Base-by-base conservation (phyloP, 2,329 filamentous ascomycete genomes). In the Elsinoe necatrix region DNA sequence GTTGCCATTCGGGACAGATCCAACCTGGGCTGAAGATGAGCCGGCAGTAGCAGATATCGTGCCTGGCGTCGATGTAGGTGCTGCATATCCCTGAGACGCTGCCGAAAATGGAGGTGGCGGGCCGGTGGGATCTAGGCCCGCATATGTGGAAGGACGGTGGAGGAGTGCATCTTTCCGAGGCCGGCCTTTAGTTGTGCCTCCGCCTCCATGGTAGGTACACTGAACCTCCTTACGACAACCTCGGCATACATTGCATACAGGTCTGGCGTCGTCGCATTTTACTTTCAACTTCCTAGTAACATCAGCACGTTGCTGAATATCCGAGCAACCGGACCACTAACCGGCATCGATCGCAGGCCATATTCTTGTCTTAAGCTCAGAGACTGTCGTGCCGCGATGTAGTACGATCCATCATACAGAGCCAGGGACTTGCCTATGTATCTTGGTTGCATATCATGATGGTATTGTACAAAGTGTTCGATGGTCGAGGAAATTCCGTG, bases 271-370 rank as follows among this genome's bases (percentile, higher is more conserved):
- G 42, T 56, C 31, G 41, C 54, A 56, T 31, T 37, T 56, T 2
- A 47, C 29, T 18, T 41, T 47, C 54, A 42, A n/a, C 14, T 27
- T 20, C 9, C 54, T 56, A 18, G 7, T 8, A 14, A 5, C 16
- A 20, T 37, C 18, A 54, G 21, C 18, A 25, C 20, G 1, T 2
- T 14, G 34, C 16, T 8, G 20, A 23, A 25, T 12, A 18, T 21
- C 11, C 18, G 21, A 18, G 14, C 7, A n/a, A n/a, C n/a, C n/a
- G 25, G 35, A 23, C 5, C 9, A 18, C 20, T 8, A 2, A 37
- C 54, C 54, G 39, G 21, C 54, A 56, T 31, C 54, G 23, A 23
- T 56, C 54, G 42, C 54, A 56, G 16, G 54, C 54, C 54, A 56
- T 56, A 3, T 16, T 39, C 14, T 14, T 18, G 2, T 18, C 23